Base-by-base conservation (phyloP, 805 yeast species). In the Scheffersomyces stipitis region DNA sequence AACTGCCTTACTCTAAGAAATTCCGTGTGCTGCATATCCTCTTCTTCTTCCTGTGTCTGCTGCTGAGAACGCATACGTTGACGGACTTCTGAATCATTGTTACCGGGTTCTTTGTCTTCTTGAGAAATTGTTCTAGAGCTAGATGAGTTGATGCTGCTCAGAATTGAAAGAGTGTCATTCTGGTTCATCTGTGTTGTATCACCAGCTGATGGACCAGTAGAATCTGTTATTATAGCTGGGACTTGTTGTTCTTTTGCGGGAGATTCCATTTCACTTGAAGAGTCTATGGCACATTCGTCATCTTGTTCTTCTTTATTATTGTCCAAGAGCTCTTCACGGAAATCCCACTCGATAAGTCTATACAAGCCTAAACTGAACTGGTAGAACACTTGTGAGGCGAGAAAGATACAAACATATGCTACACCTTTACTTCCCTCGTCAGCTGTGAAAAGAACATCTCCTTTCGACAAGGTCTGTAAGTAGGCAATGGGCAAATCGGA, bases 401-500 rank as follows among this genome's bases (percentile, higher is more conserved):
- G 67, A 49, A 83, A 85, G 23, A 89, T 81, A 51, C 89, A 83
- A 15, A 86, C 83, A 59, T 84, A 86, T 1, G 96, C 93, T 17
- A 84, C 83, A 17, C 96, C 97, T 48, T 75, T 74, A 36, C 78
- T 71, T 26, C 86, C 87, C 42, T 85, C 80, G 3, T 60, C 74
- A 12, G 66, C 50, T 0, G 81, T 66, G 49, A 89, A 81, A 5
- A 69, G 49, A 5, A 73, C 64, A 1, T 77, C 66, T 1, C 88
- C 80, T 12, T 76, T 71, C 17, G 85, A 81, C 52, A 87, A 62
- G 2, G 91, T 83, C 51, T 82, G 87, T 26, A 81, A 57, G 48
- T 87, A 88, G 0, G 96, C 95, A 47, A 87, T 84, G 0, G 96
- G 96, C 38, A 87, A 68, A 61, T 87, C 96, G 12, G 89, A 78